phyloP scores from a whole-genome alignment of 176 grass and related monocot species.

The Oryza meridionalis region DNA sequence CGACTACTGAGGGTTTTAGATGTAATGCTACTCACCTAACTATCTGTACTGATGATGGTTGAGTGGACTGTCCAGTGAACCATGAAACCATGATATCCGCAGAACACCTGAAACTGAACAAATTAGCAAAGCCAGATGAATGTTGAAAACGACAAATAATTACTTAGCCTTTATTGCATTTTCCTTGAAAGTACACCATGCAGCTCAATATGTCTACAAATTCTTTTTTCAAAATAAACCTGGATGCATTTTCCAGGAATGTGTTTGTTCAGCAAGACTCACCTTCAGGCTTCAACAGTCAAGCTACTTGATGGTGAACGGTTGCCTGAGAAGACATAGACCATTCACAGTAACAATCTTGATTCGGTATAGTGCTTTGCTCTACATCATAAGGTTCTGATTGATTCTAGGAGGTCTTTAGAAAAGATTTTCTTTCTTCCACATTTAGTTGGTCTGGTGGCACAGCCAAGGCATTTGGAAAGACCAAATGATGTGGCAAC shows the following conservation, averaged over 20 bases:
- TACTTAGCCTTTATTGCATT: background rate
- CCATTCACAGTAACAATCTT: background rate
- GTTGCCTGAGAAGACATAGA: background rate
- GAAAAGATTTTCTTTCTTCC: conserved; percentile 29
- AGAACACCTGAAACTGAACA: conserved; percentile 18
- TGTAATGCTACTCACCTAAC: background rate
- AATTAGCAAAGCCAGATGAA: conserved; percentile 19
- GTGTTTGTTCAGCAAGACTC: background rate
- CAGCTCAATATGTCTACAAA: background rate
- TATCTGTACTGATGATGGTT: conserved; percentile 9
- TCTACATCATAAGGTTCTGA: conserved; percentile 15
- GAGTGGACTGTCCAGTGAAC: conserved; percentile 11
- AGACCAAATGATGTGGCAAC: conserved; percentile 37
- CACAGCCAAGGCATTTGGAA: conserved; percentile 7
- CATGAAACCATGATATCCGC: conserved; percentile 37
- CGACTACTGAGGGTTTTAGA: background rate
- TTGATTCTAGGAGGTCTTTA: background rate
- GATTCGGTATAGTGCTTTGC: background rate
- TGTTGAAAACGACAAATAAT: background rate
- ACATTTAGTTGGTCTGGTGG: conserved; percentile 11
- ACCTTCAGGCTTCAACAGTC: conserved; percentile 19
- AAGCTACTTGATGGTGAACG: conserved; percentile 4
- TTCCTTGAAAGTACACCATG: conserved; percentile 13
- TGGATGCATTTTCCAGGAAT: conserved; percentile 23
- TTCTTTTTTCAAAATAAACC: background rate